Percentiles rank a stretch among this genome's conserved stretches.
Evolutionary conservation across 2,329 filamentous ascomycete genomes (phyloP).

Genomic region (Sphaerostilbella broomeana): DNA sequence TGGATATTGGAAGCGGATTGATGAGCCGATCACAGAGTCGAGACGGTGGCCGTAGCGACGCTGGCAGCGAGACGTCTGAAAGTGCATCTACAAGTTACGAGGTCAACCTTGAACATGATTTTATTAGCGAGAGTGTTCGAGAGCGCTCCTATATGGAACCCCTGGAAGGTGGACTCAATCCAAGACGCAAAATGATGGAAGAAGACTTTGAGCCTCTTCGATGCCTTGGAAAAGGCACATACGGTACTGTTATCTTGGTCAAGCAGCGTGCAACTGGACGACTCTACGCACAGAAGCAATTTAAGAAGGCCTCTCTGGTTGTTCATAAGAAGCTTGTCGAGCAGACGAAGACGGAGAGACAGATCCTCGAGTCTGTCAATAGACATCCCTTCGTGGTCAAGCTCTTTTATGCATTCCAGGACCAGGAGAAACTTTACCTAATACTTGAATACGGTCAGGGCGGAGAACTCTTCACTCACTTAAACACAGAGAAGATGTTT

Average conservation of each 20-base stretch:
- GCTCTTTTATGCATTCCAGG: conserved; percentile 96
- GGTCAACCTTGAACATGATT: conserved; percentile 77
- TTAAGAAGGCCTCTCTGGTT: conserved; percentile 91
- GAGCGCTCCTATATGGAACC: conserved; percentile 39
- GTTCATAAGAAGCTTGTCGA: conserved; percentile 95
- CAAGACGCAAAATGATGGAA: conserved; percentile 77
- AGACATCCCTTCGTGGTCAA: conserved; percentile 97
- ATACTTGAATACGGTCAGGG: conserved; percentile 97
- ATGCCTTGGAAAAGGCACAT: conserved; percentile 93
- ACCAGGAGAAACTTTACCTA: conserved; percentile 93
- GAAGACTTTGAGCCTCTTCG: conserved; percentile 85
- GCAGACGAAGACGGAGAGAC: conserved; percentile 94
- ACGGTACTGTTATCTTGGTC: conserved; percentile 89
- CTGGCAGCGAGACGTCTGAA: conserved; percentile 58
- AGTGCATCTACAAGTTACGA: conserved; percentile 69
- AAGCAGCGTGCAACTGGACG: conserved; percentile 82
- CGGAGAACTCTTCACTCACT: conserved; percentile 92
- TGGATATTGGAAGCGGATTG: conserved; percentile 44
- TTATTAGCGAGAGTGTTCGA: conserved; percentile 60
- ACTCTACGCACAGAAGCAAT: conserved; percentile 95
- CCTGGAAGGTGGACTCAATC: conserved; percentile 48
- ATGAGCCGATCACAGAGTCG: conserved; percentile 51
- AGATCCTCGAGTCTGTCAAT: conserved; percentile 92
- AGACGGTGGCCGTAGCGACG: conserved; percentile 47
- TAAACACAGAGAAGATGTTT: conserved; percentile 93